Evolutionary conservation across 179 eudicot species (phyloP).

Genomic region (Drosera spatulata): DNA sequence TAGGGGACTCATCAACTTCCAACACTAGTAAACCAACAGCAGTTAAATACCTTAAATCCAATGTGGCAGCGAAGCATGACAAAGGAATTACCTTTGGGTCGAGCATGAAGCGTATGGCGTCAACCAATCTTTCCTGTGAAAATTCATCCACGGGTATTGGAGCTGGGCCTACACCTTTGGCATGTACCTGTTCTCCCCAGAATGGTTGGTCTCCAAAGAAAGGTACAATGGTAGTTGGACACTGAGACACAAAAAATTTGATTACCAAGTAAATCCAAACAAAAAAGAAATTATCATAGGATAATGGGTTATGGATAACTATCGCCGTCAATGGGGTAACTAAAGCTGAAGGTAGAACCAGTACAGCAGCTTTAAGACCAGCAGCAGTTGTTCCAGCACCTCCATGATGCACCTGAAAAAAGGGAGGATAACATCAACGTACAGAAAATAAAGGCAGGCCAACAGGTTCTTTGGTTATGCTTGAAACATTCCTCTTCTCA

Average conservation of each 20-base stretch:
- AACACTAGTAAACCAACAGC: no score
- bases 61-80: no score
- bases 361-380: constrained; percentile 96
- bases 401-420: constrained; percentile 81
- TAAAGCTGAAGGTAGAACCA: background rate
- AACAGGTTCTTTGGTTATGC: no score
- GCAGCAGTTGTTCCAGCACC: constrained; percentile 99
- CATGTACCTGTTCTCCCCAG: constrained; percentile 94
- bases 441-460: no score
- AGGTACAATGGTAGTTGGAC: constrained; percentile 86
- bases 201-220: constrained; percentile 96
- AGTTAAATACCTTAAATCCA: no score
- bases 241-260: constrained; percentile 26
- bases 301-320: no score
- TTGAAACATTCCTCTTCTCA: no score
- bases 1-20: no score
- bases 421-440: no score
- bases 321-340: no score
- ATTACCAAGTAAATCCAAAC: background rate
- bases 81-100: constrained; percentile 32
- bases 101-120: constrained; percentile 62
- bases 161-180: constrained; percentile 78
- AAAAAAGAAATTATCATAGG: constrained; percentile 1
- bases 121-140: constrained; percentile 54
- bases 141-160: constrained; percentile 85